These are phyloP conservation scores for Thelonectria discophora DNA, from an alignment of 2,329 filamentous ascomycete genomes.

Conservation along the genomic window DNA sequence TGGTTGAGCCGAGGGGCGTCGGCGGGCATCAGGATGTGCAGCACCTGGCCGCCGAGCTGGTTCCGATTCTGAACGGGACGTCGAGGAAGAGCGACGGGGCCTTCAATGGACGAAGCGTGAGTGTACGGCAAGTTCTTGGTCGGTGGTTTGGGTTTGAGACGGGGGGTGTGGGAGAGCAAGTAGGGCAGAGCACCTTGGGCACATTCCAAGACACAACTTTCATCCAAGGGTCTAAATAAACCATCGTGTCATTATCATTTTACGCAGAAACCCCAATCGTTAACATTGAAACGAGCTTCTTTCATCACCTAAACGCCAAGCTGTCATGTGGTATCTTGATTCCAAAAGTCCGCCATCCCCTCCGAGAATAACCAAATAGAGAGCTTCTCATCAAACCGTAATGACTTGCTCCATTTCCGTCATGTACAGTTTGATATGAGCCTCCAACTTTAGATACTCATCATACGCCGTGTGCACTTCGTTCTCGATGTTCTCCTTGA, in stretches of 20 bases:
- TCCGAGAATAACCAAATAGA: slow-evolving; percentile 17
- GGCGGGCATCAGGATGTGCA: slow-evolving; percentile 45
- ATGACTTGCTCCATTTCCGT: slow-evolving; percentile 98
- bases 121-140: slow-evolving; percentile 64
- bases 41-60: slow-evolving; percentile 57
- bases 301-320: slow-evolving; percentile 49
- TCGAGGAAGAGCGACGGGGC: slow-evolving; percentile 59
- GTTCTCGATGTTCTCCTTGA: slow-evolving; percentile 96
- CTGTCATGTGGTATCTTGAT: slow-evolving; percentile 50
- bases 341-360: slow-evolving; percentile 26
- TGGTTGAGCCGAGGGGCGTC: slow-evolving; percentile 56
- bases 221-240: slow-evolving; percentile 7
- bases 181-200: background rate
- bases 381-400: slow-evolving; percentile 31
- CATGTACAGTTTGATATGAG: slow-evolving; percentile 96
- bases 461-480: slow-evolving; percentile 91
- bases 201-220: background rate
- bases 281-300: slow-evolving; percentile 31
- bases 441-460: slow-evolving; percentile 97
- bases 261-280: slow-evolving; percentile 21
- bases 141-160: slow-evolving; percentile 67
- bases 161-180: slow-evolving; percentile 3
- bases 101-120: slow-evolving; percentile 67
- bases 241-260: slow-evolving; percentile 20
- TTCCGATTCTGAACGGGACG: slow-evolving; percentile 71